Conservation (phyloP, 108 stramenopile species). For the Nannochloropsis granulata region DNA sequence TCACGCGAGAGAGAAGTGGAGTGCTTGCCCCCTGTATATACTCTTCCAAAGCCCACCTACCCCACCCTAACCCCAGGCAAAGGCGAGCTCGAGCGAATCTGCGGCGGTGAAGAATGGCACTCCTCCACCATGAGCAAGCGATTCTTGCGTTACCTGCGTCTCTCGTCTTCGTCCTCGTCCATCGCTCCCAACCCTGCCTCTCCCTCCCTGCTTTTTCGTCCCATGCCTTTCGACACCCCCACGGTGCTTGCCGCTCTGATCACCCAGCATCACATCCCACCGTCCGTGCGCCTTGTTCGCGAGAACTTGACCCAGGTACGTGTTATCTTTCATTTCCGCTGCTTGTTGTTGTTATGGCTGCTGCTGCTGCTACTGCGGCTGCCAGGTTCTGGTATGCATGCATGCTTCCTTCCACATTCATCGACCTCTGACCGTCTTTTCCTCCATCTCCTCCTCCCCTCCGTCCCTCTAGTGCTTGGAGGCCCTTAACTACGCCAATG, state of each 20-base stretch:
- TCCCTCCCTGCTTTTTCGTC: neutral
- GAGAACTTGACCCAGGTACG: neutral
- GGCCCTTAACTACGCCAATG: neutral
- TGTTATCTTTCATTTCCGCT: neutral
- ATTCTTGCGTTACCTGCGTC: neutral
- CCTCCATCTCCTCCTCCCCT: neutral
- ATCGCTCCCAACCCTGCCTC: neutral
- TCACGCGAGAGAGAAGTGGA: neutral
- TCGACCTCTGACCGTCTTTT: neutral
- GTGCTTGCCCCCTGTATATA: neutral
- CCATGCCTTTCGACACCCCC: neutral
- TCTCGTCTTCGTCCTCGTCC: neutral
- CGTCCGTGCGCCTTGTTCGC: neutral
- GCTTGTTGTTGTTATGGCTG: no score
- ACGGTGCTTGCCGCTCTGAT: neutral
- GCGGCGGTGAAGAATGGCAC: neutral
- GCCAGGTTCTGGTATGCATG: neutral
- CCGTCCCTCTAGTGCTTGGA: neutral
- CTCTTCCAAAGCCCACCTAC: neutral
- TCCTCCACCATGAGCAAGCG: neutral
- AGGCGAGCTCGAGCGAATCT: neutral
- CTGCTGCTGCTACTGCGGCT: no score
- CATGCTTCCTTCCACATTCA: neutral
- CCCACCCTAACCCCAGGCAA: neutral
- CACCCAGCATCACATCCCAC: neutral